Base-by-base conservation (phyloP, 495 filamentous ascomycete species). In the Hypoxylon lienhwacheense region DNA sequence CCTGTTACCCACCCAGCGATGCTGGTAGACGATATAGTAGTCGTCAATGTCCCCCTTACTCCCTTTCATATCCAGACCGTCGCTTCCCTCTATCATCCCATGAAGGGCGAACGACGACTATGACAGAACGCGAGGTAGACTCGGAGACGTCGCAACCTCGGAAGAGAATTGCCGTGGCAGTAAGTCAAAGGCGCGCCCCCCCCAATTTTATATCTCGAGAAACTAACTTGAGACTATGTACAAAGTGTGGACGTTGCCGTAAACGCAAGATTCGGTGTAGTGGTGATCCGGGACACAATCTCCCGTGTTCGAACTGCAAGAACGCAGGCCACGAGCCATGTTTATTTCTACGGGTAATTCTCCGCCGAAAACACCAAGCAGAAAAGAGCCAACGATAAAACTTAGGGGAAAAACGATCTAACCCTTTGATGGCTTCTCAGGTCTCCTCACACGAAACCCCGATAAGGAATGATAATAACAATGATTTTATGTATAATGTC, bases 241-340 rank as follows among this genome's bases (percentile, higher is more conserved):
- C 35, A 24, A 55, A 97, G 93, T 98, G 93, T 70, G 81, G 81
- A 21, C 84, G 93, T 53, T 98, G 93, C 66, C 85, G 93, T 40
- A 91, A 91, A 68, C 80, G 93, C 43, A 98, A 98, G 76, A 98
- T 98, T 63, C 87, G 90, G 66, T 98, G 93, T 73, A 96, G 88
- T 53, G 93, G 92, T 24, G 91, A 97, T 67, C 76, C 77, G 4
- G 85, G 85, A 19, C 79, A 88, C 65, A 87, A 85, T 7, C 73
- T 75, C 16, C 88, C 88, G 21, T 98, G 93, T 66, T 71, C 79
- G 11, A 95, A 91, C 70, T 98, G 93, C 74, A 87, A 85, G 55
- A 79, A 72, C 53, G 83, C 91, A 44, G 85, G 86, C 22, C 76
- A 77, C 25, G 79, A 85, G 12, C 73, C 74, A 17, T 96, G 91